Conservation (phyloP, 805 yeast genomes). For the Blastobotrys attinorum region DNA sequence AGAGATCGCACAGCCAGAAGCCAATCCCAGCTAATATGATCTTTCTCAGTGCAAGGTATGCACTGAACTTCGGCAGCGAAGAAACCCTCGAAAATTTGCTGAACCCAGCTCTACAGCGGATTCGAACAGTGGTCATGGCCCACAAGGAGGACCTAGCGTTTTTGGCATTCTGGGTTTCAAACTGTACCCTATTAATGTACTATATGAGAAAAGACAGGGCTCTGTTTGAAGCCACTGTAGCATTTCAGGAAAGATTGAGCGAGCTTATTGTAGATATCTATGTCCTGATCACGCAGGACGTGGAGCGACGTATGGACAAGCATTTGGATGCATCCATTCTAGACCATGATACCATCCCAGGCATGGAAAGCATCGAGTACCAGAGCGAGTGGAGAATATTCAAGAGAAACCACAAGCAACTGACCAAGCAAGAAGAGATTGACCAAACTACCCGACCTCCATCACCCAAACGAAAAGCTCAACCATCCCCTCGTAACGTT, state of each 20-base stretch:
- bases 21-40: conserved; percentile 37
- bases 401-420: conserved; percentile 40
- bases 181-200: conserved; percentile 66
- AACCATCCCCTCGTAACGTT: conserved; percentile 81
- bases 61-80: conserved; percentile 28
- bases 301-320: conserved; percentile 29
- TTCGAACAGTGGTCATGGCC: conserved; percentile 26
- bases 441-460: conserved; percentile 79
- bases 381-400: conserved; percentile 65
- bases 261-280: conserved; percentile 28
- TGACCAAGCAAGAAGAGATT: conserved; percentile 63
- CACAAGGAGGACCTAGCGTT: conserved; percentile 32
- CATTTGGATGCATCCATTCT: conserved; percentile 33
- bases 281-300: conserved; percentile 28
- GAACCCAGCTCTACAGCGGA: conserved; percentile 27
- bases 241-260: conserved; percentile 24
- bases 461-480: conserved; percentile 64
- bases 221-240: conserved; percentile 24
- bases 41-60: conserved; percentile 34
- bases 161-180: conserved; percentile 80
- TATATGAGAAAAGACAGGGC: conserved; percentile 63
- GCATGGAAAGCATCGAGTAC: conserved; percentile 65
- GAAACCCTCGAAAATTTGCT: conserved; percentile 27
- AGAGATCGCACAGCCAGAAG: conserved; percentile 28
- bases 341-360: conserved; percentile 76